phyloP scores from a whole-genome alignment of 768 basidiomycete genomes.

The Megacollybia marginata region DNA sequence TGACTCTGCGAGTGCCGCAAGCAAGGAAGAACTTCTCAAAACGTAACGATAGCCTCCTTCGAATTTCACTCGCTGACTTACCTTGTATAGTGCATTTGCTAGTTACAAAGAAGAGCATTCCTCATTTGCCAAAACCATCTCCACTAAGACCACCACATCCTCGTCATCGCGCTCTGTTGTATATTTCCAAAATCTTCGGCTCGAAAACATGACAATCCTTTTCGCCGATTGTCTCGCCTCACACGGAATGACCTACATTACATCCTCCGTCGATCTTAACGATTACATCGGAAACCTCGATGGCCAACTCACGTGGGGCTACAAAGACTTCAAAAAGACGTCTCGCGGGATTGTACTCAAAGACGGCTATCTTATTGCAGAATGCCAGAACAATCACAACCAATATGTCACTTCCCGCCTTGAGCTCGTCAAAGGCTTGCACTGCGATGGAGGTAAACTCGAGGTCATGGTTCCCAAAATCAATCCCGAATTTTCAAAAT shows the following conservation, averaged over 20 bases:
- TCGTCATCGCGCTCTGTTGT: no score
- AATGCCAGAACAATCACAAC: background rate
- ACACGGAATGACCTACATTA: background rate
- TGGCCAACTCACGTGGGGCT: conserved; percentile 2
- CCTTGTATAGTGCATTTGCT: no score
- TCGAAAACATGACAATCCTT: background rate
- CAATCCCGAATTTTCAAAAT: background rate
- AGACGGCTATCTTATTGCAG: background rate
- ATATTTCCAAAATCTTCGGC: no score
- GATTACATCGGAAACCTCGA: background rate
- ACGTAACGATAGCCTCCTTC: no score
- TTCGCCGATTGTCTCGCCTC: background rate
- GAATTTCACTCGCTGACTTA: no score
- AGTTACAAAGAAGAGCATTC: no score
- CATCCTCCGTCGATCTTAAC: background rate
- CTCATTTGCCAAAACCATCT: no score
- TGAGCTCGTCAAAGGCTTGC: conserved; percentile 1
- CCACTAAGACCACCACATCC: no score
- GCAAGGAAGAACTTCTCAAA: no score
- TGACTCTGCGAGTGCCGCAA: no score
- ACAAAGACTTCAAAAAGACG: background rate
- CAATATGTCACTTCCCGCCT: background rate
- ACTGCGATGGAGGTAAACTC: background rate
- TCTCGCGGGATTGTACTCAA: background rate
- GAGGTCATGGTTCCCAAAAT: background rate